Percentiles rank a stretch among this genome's conserved stretches.
phyloP scores from a whole-genome alignment of 306 rosid species.

The Quercus cerris region DNA sequence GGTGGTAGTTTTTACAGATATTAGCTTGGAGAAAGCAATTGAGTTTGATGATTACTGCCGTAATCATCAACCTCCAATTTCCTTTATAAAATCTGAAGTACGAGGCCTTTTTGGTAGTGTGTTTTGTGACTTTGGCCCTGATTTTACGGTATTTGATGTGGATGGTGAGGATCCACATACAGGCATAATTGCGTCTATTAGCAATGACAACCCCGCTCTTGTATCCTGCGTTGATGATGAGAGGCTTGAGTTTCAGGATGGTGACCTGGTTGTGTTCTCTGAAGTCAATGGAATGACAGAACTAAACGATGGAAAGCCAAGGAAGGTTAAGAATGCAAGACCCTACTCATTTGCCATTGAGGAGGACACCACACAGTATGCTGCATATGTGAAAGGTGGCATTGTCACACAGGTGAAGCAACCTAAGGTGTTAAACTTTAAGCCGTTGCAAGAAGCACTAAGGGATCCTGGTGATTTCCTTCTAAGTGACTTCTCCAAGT shows the following conservation, averaged over 20 bases:
- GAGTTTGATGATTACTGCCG: slow-evolving; percentile 79
- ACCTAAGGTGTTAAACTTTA: slow-evolving; percentile 73
- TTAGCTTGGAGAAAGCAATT: slow-evolving; percentile 59
- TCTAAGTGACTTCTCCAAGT: slow-evolving; percentile 85
- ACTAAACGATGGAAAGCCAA: slow-evolving; percentile 81
- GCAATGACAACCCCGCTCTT: slow-evolving; percentile 75
- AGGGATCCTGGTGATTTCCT: slow-evolving; percentile 81
- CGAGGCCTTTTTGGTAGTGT: slow-evolving; percentile 91
- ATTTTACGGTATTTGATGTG: slow-evolving; percentile 81
- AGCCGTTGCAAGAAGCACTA: slow-evolving; percentile 64
- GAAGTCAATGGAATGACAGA: slow-evolving; percentile 90
- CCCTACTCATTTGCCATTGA: slow-evolving; percentile 74
- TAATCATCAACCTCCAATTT: slow-evolving; percentile 79
- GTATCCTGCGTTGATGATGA: slow-evolving; percentile 87
- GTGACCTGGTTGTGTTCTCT: slow-evolving; percentile 85
- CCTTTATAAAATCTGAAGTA: slow-evolving; percentile 86
- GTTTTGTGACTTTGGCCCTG: slow-evolving; percentile 95
- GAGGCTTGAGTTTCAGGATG: slow-evolving; percentile 92
- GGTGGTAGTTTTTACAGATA: slow-evolving; percentile 85
- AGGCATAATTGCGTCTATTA: slow-evolving; percentile 79
- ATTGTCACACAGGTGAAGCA: slow-evolving; percentile 85
- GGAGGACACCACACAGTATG: slow-evolving; percentile 75
- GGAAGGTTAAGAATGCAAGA: slow-evolving; percentile 68
- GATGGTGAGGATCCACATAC: slow-evolving; percentile 89
- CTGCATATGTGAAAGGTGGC: slow-evolving; percentile 73